A percentile compares a stretch with the other conserved stretches of the same genome.
These are phyloP conservation scores for Harringtonia lauricola DNA, from an alignment of 2,329 filamentous ascomycete genomes.

Conservation along the genomic window DNA sequence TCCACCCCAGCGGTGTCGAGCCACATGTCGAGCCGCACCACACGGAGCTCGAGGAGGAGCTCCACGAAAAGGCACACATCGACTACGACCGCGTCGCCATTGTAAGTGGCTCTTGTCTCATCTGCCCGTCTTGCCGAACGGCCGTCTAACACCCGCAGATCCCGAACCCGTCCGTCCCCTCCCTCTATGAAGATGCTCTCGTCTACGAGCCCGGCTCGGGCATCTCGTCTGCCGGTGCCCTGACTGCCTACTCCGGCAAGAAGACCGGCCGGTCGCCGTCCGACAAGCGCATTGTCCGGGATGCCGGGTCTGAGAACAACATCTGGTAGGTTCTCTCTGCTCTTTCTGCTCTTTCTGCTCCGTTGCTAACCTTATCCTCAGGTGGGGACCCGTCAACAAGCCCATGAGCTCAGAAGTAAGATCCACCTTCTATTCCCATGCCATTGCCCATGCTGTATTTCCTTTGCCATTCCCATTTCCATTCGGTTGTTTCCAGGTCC, in stretches of 20 bases:
- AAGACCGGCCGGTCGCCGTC: slow-evolving; percentile 96
- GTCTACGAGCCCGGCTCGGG: slow-evolving; percentile 95
- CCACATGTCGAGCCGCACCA: slow-evolving; percentile 68
- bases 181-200: slow-evolving; percentile 97
- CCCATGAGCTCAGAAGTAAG: slow-evolving; percentile 94
- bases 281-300: slow-evolving; percentile 96
- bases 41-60: slow-evolving; percentile 95
- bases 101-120: slow-evolving; percentile 41
- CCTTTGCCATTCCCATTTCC: background rate
- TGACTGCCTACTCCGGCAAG: slow-evolving; percentile 94
- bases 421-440: slow-evolving; percentile 13
- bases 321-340: slow-evolving; percentile 56
- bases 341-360: background rate
- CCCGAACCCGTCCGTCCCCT: slow-evolving; percentile 88
- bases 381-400: slow-evolving; percentile 98
- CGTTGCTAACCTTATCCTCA: slow-evolving; percentile 15
- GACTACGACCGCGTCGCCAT: slow-evolving; percentile 98
- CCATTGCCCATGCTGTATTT: background rate
- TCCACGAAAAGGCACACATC: slow-evolving; percentile 96
- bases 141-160: slow-evolving; percentile 30
- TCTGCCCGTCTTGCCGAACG: slow-evolving; percentile 11
- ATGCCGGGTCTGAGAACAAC: slow-evolving; percentile 76
- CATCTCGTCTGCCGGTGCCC: slow-evolving; percentile 88
- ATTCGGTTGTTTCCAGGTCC: background rate
- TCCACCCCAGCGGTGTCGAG: slow-evolving; percentile 85